Conservation (phyloP, 139 green algal genomes). For the Chlorella sp. region DNA sequence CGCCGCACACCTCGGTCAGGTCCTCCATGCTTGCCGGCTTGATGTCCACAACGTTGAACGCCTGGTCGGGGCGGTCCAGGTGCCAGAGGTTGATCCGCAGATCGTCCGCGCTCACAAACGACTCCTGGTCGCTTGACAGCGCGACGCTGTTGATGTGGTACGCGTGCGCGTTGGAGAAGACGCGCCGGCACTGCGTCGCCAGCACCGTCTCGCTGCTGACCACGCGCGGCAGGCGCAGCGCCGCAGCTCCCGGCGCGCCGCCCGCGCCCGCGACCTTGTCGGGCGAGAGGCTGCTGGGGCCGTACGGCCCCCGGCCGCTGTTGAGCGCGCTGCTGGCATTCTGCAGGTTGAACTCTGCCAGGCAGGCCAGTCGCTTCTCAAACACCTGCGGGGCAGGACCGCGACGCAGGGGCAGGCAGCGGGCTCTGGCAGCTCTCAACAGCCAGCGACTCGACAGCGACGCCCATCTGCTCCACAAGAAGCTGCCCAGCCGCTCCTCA, state of each 20-base stretch:
- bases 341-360: constrained; percentile 88
- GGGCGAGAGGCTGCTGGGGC: background rate
- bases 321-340: constrained; percentile 47
- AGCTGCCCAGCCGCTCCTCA: too few relatives aligned
- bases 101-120: constrained; percentile 94
- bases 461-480: too few relatives aligned
- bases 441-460: too few relatives aligned
- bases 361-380: constrained; percentile 80
- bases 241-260: background rate
- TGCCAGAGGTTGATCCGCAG: constrained; percentile 97
- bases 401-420: too few relatives aligned
- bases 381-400: constrained; percentile 75
- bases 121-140: constrained; percentile 89
- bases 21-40: constrained; percentile 99
- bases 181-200: constrained; percentile 63
- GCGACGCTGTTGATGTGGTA: constrained; percentile 99
- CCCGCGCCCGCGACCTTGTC: constrained; percentile 15
- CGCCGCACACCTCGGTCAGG: constrained; percentile 82
- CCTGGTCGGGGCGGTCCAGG: constrained; percentile 85
- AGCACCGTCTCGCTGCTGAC: constrained; percentile 47
- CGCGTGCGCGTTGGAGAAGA: constrained; percentile 93
- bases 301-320: background rate
- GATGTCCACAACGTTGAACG: constrained; percentile 99
- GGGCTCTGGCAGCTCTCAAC: too few relatives aligned
- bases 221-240: constrained; percentile 47